A percentile compares a stretch with the other conserved stretches of the same genome.
Evolutionary conservation across 129 eudicot species (phyloP).

Genomic region (Arctium lappa): DNA sequence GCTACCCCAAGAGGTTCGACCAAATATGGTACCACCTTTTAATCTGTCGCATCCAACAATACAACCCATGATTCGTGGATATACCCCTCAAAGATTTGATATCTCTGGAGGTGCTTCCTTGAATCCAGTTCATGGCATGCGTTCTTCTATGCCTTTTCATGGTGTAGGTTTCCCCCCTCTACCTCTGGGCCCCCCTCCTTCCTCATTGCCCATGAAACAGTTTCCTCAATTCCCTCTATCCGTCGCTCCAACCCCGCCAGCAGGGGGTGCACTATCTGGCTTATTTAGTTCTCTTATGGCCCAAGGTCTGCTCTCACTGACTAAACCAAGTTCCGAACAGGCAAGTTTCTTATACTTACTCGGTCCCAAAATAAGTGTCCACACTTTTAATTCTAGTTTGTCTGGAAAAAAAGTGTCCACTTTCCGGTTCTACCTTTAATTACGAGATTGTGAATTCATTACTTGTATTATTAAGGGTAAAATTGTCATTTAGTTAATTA

Average conservation of each 20-base stretch:
- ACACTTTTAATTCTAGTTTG: no score
- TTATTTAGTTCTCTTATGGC: slow-evolving; percentile 68
- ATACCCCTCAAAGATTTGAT: slow-evolving; percentile 43
- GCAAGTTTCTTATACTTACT: slow-evolving; percentile 26
- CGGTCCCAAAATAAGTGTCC: neutral
- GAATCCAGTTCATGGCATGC: slow-evolving; percentile 40
- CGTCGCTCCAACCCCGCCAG: slow-evolving; percentile 33
- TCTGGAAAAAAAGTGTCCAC: no score
- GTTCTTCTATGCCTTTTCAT: slow-evolving; percentile 39
- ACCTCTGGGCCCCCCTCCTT: slow-evolving; percentile 57
- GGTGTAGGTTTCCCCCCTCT: slow-evolving; percentile 41
- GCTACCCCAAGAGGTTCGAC: slow-evolving; percentile 25
- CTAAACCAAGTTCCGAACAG: slow-evolving; percentile 50
- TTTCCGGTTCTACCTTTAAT: neutral
- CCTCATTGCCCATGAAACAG: neutral
- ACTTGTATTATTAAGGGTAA: neutral
- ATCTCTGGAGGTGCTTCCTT: slow-evolving; percentile 12
- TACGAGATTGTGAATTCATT: neutral
- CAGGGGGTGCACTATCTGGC: slow-evolving; percentile 57
- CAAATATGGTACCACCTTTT: slow-evolving; percentile 35
- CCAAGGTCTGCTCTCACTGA: slow-evolving; percentile 72
- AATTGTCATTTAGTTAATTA: neutral
- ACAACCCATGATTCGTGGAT: slow-evolving; percentile 43
- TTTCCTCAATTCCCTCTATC: slow-evolving; percentile 38
- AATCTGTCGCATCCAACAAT: slow-evolving; percentile 21